These are phyloP conservation scores for Sarocladium kiliense DNA, from an alignment of 2,329 filamentous ascomycete species.

Conservation along the genomic window DNA sequence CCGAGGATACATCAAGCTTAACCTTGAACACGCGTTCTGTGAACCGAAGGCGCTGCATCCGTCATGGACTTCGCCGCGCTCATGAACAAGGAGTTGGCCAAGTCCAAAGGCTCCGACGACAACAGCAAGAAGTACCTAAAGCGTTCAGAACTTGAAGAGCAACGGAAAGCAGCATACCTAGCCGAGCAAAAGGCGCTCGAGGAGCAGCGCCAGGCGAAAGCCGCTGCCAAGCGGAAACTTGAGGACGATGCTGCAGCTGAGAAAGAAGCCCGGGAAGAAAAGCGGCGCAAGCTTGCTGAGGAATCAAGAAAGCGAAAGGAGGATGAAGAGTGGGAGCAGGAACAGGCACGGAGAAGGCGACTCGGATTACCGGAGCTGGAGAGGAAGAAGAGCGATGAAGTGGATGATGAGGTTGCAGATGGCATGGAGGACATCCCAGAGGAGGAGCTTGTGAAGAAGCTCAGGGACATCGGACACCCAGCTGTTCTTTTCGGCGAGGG, in stretches of 20 bases:
- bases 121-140: constrained; percentile 71
- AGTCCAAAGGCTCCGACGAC: constrained; percentile 54
- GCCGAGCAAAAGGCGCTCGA: constrained; percentile 75
- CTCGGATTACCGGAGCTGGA: constrained; percentile 72
- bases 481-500: constrained; percentile 75
- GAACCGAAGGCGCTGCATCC: constrained; percentile 9
- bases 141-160: constrained; percentile 79
- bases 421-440: constrained; percentile 61
- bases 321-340: constrained; percentile 68
- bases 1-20: too few relatives aligned
- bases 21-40: too few relatives aligned
- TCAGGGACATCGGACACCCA: constrained; percentile 71
- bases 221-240: constrained; percentile 75
- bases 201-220: constrained; percentile 62
- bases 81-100: constrained; percentile 89
- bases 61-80: constrained; percentile 92
- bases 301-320: constrained; percentile 67
- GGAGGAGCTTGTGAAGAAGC: constrained; percentile 60
- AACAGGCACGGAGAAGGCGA: constrained; percentile 66
- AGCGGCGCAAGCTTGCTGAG: constrained; percentile 74
- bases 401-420: constrained; percentile 36
- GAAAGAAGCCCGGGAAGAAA: constrained; percentile 69
- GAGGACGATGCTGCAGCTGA: constrained; percentile 79
- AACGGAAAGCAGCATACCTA: constrained; percentile 72
- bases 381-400: constrained; percentile 33